phyloP scores from a whole-genome alignment of 1,139 yeast genomes.

The Saccharomyces hybrid region DNA sequence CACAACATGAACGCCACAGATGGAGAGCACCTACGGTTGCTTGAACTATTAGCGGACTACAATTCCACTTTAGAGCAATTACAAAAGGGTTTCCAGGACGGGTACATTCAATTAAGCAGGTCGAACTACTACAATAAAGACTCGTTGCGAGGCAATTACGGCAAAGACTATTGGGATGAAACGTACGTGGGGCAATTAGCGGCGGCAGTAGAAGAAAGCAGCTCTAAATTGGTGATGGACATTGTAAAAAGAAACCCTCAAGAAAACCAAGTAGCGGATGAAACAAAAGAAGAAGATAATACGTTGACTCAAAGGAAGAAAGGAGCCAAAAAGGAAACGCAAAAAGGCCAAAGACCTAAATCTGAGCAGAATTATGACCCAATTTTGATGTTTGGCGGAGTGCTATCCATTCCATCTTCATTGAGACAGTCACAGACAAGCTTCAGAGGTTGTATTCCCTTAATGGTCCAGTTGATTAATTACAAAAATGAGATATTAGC shows the following conservation, averaged over 20 bases:
- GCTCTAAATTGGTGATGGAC: not conserved
- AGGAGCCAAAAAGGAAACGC: conserved; percentile 1
- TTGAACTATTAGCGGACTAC: conserved; percentile 19
- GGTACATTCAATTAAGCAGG: conserved; percentile 24
- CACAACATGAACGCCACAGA: not conserved
- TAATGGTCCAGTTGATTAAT: conserved; percentile 21
- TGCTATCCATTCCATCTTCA: conserved; percentile 22
- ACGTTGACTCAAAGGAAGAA: conserved; percentile 3
- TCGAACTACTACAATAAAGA: conserved; percentile 31
- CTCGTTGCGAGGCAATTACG: conserved; percentile 26
- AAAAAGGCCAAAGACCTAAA: not conserved
- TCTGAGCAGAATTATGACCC: conserved; percentile 17
- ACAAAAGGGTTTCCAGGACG: conserved; percentile 20
- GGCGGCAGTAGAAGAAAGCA: conserved; percentile 9
- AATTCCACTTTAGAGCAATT: conserved; percentile 27
- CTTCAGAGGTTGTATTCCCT: conserved; percentile 20
- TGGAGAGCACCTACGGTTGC: conserved; percentile 8
- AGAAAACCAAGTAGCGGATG: not conserved
- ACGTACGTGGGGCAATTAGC: conserved; percentile 21
- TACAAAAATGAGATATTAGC: conserved; percentile 11
- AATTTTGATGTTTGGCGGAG: conserved; percentile 29
- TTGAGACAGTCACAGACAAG: conserved; percentile 24
- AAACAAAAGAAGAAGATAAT: not conserved
- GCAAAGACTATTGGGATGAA: conserved; percentile 29
- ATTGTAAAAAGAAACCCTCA: conserved; percentile 5